phyloP scores from a whole-genome alignment of 371 early-diverging fungal species.

The Chytridium lagenaria region DNA sequence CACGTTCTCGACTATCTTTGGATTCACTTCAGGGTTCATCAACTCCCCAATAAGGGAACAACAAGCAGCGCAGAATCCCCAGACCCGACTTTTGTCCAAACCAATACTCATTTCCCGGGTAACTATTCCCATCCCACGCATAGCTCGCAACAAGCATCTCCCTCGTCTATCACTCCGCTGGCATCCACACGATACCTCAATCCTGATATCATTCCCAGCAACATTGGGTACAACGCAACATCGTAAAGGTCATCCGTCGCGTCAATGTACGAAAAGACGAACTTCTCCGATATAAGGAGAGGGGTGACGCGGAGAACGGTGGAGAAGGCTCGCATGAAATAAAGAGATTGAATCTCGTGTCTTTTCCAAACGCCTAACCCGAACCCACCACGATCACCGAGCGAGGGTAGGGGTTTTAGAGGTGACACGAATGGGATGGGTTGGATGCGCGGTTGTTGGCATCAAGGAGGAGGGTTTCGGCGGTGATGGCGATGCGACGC shows the following conservation, averaged over 20 bases:
- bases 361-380: constrained; percentile 50
- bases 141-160: constrained; percentile 40
- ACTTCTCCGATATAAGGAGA: constrained; percentile 32
- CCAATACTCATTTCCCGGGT: constrained; percentile 52
- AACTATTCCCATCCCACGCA: constrained; percentile 52
- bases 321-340: constrained; percentile 29
- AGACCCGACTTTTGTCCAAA: constrained; percentile 24
- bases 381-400: constrained; percentile 45
- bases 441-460: constrained; percentile 29
- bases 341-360: constrained; percentile 5
- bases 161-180: background rate
- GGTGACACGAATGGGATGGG: background rate
- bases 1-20: constrained; percentile 21
- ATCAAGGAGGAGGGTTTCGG: constrained; percentile 37
- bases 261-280: constrained; percentile 41
- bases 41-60: constrained; percentile 45
- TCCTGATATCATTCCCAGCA: constrained; percentile 31
- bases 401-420: constrained; percentile 13
- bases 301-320: constrained; percentile 14
- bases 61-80: constrained; percentile 48
- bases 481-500: constrained; percentile 34
- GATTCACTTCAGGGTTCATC: constrained; percentile 43
- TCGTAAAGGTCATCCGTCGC: background rate
- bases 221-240: background rate
- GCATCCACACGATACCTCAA: constrained; percentile 35